These are phyloP conservation scores for Xylariaceae sp. DNA, from an alignment of 2,329 filamentous ascomycete genomes.

Conservation along the genomic window DNA sequence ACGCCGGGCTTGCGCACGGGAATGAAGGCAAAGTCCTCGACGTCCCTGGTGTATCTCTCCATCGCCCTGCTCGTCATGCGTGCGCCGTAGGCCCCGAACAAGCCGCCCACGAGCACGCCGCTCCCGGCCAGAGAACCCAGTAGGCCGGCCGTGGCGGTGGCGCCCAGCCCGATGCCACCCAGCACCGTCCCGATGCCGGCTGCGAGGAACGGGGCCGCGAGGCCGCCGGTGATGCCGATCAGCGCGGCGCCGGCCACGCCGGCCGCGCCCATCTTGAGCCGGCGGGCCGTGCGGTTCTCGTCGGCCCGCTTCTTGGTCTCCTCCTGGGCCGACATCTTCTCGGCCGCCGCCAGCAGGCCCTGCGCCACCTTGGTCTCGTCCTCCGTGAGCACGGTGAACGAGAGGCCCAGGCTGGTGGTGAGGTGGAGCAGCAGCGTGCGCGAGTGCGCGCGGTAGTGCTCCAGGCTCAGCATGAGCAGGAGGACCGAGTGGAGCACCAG, in stretches of 20 bases:
- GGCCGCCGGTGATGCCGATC: constrained; percentile 65
- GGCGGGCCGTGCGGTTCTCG: constrained; percentile 53
- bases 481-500: constrained; percentile 66
- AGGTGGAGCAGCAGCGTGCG: constrained; percentile 63
- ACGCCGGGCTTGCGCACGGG: constrained; percentile 50
- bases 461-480: constrained; percentile 64
- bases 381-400: constrained; percentile 54
- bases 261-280: constrained; percentile 60
- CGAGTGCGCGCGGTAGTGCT: constrained; percentile 70
- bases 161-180: constrained; percentile 71
- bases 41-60: constrained; percentile 75
- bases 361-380: constrained; percentile 71
- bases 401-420: constrained; percentile 63
- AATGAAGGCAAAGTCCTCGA: constrained; percentile 84
- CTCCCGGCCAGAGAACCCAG: constrained; percentile 76
- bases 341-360: constrained; percentile 66
- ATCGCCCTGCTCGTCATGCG: constrained; percentile 80
- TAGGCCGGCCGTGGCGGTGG: constrained; percentile 70
- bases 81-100: constrained; percentile 84
- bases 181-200: constrained; percentile 75
- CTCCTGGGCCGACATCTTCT: constrained; percentile 55
- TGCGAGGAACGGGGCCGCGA: constrained; percentile 71
- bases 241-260: constrained; percentile 44
- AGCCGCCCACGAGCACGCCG: constrained; percentile 66
- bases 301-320: constrained; percentile 56